Evolutionary conservation across 2,329 filamentous ascomycete genomes (phyloP).

Genomic region (Tolypocladium album): DNA sequence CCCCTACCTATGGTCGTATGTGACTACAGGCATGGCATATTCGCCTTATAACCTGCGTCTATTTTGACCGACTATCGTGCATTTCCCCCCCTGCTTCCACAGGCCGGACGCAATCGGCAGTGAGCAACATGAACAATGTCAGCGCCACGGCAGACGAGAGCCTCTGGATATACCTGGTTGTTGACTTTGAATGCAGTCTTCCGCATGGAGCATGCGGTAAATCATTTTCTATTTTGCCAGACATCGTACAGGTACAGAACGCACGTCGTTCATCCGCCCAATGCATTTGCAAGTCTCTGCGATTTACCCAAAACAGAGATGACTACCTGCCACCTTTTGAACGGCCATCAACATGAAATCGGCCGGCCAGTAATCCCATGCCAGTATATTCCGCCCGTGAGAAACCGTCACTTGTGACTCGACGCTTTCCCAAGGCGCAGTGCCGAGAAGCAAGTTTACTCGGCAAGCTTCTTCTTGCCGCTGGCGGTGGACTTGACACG

Average conservation of each 20-base stretch:
- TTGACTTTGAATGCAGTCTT: not conserved
- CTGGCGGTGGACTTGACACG: constrained; percentile 50
- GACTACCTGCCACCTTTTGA: not conserved
- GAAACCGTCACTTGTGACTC: not conserved
- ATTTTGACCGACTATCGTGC: no score
- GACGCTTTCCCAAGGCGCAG: not conserved
- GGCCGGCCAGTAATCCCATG: not conserved
- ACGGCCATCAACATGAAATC: not conserved
- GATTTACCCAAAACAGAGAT: not conserved
- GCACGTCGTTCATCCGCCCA: not conserved
- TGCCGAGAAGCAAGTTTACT: constrained; percentile 10
- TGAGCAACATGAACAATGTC: no score
- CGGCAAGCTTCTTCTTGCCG: constrained; percentile 27
- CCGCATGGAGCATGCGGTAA: not conserved
- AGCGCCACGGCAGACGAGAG: no score
- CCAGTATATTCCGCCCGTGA: not conserved
- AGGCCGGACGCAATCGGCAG: no score
- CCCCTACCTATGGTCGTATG: no score
- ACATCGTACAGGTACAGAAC: constrained; percentile 1
- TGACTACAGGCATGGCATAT: no score
- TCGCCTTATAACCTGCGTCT: no score
- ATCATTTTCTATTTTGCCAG: not conserved
- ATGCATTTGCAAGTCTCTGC: not conserved
- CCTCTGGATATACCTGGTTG: no score
- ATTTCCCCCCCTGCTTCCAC: no score